Conservation (phyloP, 768 basidiomycete species). For the Pleurotus salmoneostramineus region DNA sequence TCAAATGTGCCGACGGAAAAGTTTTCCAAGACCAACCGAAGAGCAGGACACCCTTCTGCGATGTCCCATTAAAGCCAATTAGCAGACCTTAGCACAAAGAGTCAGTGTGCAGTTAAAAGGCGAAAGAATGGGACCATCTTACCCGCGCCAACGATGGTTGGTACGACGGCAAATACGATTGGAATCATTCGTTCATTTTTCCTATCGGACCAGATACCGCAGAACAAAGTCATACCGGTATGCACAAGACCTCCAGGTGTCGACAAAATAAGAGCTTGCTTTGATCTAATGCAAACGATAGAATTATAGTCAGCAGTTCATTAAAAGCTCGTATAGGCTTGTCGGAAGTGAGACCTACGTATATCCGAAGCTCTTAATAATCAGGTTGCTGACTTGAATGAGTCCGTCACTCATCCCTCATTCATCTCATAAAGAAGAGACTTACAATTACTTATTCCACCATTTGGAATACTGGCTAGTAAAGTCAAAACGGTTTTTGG, state of each 20-base stretch:
- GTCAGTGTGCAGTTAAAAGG: no score
- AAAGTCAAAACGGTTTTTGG: constrained; percentile 2
- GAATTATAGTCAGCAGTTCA: background rate
- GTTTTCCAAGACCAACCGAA: constrained; percentile 41
- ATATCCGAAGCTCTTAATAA: constrained; percentile 63
- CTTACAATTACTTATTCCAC: constrained; percentile 59
- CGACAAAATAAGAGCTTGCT: constrained; percentile 55
- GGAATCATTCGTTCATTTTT: constrained; percentile 61
- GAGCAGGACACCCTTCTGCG: constrained; percentile 47
- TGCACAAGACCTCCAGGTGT: constrained; percentile 54
- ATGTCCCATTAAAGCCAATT: constrained; percentile 48
- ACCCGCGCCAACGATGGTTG: constrained; percentile 57
- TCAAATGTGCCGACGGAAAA: no score
- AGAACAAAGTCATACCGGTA: constrained; percentile 42
- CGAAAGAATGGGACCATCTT: background rate
- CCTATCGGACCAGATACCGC: constrained; percentile 64
- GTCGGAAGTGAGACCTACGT: constrained; percentile 35
- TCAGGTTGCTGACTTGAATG: constrained; percentile 51
- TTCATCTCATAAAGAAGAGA: constrained; percentile 4
- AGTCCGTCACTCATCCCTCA: background rate
- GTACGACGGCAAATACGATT: constrained; percentile 52
- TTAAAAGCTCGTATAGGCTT: background rate
- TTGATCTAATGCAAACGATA: constrained; percentile 33
- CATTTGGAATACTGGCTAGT: constrained; percentile 63
- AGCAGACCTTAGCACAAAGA: constrained; percentile 34